Evolutionary conservation across 345 rosid genomes (phyloP).

Genomic region (Lepidium africanum): DNA sequence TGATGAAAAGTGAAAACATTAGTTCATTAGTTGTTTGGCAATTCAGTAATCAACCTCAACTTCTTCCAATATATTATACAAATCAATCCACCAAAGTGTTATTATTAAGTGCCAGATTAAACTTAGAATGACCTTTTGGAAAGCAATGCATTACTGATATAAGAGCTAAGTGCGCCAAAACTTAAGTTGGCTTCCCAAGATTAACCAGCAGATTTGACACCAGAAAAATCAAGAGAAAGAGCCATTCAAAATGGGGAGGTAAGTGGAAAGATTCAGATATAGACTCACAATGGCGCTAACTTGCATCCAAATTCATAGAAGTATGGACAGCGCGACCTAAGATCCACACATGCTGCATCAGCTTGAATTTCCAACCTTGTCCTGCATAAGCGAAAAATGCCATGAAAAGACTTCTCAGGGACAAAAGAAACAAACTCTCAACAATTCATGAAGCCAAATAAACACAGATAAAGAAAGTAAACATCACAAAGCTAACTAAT

Average conservation of each 20-base stretch:
- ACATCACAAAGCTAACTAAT: background rate
- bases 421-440: background rate
- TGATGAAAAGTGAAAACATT: background rate
- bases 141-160: background rate
- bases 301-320: slow-evolving; percentile 90
- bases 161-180: background rate
- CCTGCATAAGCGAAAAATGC: slow-evolving; percentile 28
- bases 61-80: background rate
- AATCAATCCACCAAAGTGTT: background rate
- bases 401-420: background rate
- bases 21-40: background rate
- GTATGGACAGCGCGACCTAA: slow-evolving; percentile 59
- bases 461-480: background rate
- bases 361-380: slow-evolving; percentile 82
- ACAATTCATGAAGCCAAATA: background rate
- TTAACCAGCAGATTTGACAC: background rate
- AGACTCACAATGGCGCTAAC: slow-evolving; percentile 70
- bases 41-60: background rate
- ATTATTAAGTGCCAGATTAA: background rate
- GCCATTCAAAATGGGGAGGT: background rate
- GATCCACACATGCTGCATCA: slow-evolving; percentile 83
- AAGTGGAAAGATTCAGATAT: background rate
- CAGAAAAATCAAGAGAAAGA: background rate
- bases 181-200: background rate
- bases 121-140: background rate